These are phyloP conservation scores for Yamadazyma endophytica DNA, from an alignment of 805 yeast genomes.

Conservation along the genomic window DNA sequence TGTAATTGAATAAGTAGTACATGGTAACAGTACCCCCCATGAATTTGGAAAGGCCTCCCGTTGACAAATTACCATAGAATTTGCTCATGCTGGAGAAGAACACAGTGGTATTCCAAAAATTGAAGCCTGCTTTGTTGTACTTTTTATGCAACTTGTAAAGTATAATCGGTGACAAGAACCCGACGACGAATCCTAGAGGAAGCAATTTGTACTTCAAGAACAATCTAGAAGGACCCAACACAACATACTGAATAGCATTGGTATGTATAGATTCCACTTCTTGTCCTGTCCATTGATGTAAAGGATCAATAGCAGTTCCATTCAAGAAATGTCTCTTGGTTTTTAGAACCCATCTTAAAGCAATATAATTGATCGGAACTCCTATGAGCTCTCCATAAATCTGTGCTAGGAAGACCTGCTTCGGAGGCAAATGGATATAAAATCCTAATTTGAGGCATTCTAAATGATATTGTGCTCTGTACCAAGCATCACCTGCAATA, in stretches of 20 bases:
- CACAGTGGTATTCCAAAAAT: constrained; percentile 45
- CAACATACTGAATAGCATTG: constrained; percentile 50
- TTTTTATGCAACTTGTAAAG: constrained; percentile 24
- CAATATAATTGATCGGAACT: constrained; percentile 48
- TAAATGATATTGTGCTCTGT: constrained; percentile 40
- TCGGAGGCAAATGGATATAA: constrained; percentile 52
- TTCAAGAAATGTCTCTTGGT: constrained; percentile 34
- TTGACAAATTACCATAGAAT: constrained; percentile 48
- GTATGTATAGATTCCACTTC: constrained; percentile 36
- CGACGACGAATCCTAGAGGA: constrained; percentile 43
- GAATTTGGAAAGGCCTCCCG: constrained; percentile 46
- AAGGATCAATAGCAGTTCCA: constrained; percentile 36
- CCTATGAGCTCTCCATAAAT: constrained; percentile 50
- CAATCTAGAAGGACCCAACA: constrained; percentile 44
- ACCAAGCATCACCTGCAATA: constrained; percentile 53
- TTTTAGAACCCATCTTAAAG: constrained; percentile 43
- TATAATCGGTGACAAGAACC: constrained; percentile 33
- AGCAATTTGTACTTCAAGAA: constrained; percentile 39
- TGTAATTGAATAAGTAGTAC: constrained; percentile 40
- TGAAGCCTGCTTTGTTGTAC: constrained; percentile 22
- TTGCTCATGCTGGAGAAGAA: constrained; percentile 44
- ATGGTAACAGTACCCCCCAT: constrained; percentile 46
- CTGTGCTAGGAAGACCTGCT: constrained; percentile 46
- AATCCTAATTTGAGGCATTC: constrained; percentile 41
- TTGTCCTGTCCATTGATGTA: constrained; percentile 53